Evolutionary conservation across 2,329 filamentous ascomycete genomes (phyloP), one percentile per base, ranked within the genome.

Genomic region (Talaromyces sp.): DNA sequence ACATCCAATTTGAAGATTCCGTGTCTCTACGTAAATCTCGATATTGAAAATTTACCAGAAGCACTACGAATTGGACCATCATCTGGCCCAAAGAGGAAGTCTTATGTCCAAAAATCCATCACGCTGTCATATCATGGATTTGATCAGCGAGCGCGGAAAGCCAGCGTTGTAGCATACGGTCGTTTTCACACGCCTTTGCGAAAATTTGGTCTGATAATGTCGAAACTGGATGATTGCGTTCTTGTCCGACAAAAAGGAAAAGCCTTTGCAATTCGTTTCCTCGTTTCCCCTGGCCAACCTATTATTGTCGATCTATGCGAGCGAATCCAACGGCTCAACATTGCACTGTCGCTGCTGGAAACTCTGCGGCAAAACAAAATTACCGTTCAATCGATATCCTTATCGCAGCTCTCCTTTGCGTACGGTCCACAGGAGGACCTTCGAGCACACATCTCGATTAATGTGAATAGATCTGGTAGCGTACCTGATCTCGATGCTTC

Each of bases 221-320:
- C 69, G 5, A 71, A 70, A 44, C 60, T 64, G 33, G 72, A 78
- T 62, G 61, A 62, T 53, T 72, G 69, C 23, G 58, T 78, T 34
- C 64, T 72, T 23, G 72, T 78, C 61, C 70, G 73, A 61, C 68
- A 68, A 54, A 70, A 68, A 9, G 72, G 73, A 23, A 63, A 62
- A 50, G 69, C 69, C 6, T 78, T 79, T 66, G 73, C 74, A 14
- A 72, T 79, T 57, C 74, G 75, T 55, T 68, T 78, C 47, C 65
- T 73, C 56, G 70, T 70, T 16, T 69, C 74, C 30, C 70, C 72
- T 60, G 76, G 76, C 5, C 69, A 71, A 27, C 66, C 75, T 10
- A 68, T 76, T 23, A 71, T 78, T 28, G 23, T 70, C n/a, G 61
- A 66, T 44, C 67, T 79, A 4, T 68, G 77, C 60, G 71, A 74